Evolutionary conservation across 371 early-diverging fungal genomes (phyloP).

Genomic region (Mucor velutinosus): DNA sequence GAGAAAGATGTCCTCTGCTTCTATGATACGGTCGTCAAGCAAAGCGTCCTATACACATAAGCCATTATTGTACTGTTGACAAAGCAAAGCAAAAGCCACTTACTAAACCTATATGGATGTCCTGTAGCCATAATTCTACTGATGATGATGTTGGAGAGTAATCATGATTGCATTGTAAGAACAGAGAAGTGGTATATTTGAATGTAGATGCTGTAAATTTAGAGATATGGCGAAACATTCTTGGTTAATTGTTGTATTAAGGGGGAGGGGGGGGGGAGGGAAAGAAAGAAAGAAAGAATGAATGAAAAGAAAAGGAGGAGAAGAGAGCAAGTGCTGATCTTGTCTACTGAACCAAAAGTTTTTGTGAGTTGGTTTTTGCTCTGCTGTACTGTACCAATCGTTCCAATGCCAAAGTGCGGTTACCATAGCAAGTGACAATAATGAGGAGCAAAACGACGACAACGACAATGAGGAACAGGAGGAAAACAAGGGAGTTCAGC

Average conservation of each 20-base stretch:
- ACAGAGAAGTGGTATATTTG: slow-evolving; percentile 16
- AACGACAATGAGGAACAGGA: background rate
- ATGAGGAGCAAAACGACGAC: background rate
- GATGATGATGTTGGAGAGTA: background rate
- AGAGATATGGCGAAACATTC: slow-evolving; percentile 27
- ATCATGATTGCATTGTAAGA: slow-evolving; percentile 1
- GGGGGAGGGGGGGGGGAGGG: background rate
- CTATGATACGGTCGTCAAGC: slow-evolving; percentile 26
- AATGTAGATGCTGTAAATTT: slow-evolving; percentile 20
- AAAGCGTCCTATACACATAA: slow-evolving; percentile 25
- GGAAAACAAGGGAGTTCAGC: background rate
- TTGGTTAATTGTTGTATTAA: too few relatives aligned
- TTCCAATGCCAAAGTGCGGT: too few relatives aligned
- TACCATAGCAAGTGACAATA: background rate
- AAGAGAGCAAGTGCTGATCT: too few relatives aligned
- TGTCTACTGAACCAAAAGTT: too few relatives aligned
- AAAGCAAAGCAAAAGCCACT: background rate
- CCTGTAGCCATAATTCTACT: slow-evolving; percentile 15
- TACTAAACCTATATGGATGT: slow-evolving; percentile 20
- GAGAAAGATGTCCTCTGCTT: slow-evolving; percentile 25
- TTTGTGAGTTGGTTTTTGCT: too few relatives aligned
- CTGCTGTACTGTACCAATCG: too few relatives aligned
- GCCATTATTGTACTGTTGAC: background rate
- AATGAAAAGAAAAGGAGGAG: slow-evolving; percentile 1
- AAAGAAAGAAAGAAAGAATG: slow-evolving; percentile 7